These are phyloP conservation scores for Tulasnella sp. DNA, from an alignment of 768 basidiomycete genomes.

Conservation along the genomic window DNA sequence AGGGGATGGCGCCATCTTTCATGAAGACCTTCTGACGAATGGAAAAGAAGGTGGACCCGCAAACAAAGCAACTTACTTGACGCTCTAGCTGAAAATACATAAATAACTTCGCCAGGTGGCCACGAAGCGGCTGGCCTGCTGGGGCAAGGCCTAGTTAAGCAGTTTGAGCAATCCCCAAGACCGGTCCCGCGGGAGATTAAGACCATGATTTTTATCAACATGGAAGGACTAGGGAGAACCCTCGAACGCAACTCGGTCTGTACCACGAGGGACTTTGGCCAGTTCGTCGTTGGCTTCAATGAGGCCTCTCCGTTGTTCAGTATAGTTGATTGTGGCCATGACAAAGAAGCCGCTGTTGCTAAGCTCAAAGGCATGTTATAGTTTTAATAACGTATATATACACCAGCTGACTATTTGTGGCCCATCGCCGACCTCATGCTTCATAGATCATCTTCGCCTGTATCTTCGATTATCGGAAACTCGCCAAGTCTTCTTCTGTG, in stretches of 20 bases:
- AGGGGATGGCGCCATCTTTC: background rate
- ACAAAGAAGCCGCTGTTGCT: constrained; percentile 63
- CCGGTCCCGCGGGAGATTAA: too few species aligned
- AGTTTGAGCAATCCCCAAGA: too few species aligned
- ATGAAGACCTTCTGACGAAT: background rate
- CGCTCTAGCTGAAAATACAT: too few species aligned
- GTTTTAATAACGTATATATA: too few species aligned
- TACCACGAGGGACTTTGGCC: constrained; percentile 36
- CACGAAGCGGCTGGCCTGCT: too few species aligned
- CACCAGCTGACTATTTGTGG: background rate
- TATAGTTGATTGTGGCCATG: constrained; percentile 57
- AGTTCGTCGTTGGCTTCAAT: constrained; percentile 59
- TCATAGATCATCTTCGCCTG: constrained; percentile 55
- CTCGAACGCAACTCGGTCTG: constrained; percentile 5
- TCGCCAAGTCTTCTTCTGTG: constrained; percentile 55
- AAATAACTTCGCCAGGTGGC: too few species aligned
- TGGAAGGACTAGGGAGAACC: background rate
- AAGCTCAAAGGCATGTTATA: constrained; percentile 53
- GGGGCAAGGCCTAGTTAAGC: too few species aligned
- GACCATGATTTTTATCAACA: too few species aligned
- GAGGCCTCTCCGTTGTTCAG: constrained; percentile 54
- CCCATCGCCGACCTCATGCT: background rate
- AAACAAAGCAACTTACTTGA: background rate
- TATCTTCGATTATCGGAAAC: constrained; percentile 54
- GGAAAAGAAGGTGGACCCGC: background rate